Evolutionary conservation across 352 stramenopile genomes (phyloP), one percentile per base, ranked within the genome.

Genomic region (Globisporangium emineosum): DNA sequence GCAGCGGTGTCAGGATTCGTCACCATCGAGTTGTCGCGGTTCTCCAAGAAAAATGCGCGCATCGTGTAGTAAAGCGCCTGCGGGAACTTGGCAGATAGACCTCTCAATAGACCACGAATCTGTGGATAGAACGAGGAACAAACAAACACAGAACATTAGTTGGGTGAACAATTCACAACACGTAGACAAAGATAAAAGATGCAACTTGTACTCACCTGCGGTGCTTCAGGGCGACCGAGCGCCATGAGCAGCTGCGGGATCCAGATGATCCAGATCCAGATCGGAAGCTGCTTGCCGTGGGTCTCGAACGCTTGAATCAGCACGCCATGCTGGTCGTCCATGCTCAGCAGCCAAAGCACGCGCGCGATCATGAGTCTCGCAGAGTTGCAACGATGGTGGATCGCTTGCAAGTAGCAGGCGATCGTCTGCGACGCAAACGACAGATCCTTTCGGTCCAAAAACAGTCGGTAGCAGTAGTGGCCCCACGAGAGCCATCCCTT

Each of bases 241-340:
- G 94, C 91, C 70, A 97, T 98, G 15, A 99, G 78, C 23, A 99
- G 69, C 66, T 99, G 96, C 21, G 97, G 97, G 56, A 99, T 98
- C 97, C 97, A 99, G 42, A 98, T 96, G 37, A 99, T 96, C 97
- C 97, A 99, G 57, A 99, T 97, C 97, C 97, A 99, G 62, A 98
- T 96, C 23, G 97, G 97, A 17, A 99, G 75, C 57, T 96, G 83
- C 64, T 95, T 96, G 58, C 93, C 95, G 67, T 98, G 89, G 15
- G 83, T 93, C 76, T 99, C 94, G 57, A 99, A 94, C 60, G 94
- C 73, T 58, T 93, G 83, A 40, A 96, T 88, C 8, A 95, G 66
- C 47, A 84, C 65, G 23, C 83, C 83, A 15, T 78, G 62, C 25
- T 87, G 77, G 60, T 97, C 90, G 64, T 98, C 91, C 68, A 95